Evolutionary conservation across 306 rosid species (phyloP), one percentile per base, ranked within the genome.

Genomic region (Vachellia collinsii): DNA sequence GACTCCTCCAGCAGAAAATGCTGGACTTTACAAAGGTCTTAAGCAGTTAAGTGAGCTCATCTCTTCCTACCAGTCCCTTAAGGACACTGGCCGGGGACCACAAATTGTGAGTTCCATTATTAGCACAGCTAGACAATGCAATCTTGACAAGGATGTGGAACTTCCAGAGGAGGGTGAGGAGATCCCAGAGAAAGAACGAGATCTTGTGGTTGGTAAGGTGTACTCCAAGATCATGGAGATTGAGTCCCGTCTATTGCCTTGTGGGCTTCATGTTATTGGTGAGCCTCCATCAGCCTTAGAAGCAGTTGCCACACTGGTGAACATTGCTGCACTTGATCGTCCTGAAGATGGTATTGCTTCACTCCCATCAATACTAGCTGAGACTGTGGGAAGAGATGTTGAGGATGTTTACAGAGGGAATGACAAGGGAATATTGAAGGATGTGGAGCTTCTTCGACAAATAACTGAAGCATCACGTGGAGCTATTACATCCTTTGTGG

Each of bases 1-100:
- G 84, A 96, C 99, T 53, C 99, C 98, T 75, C 99, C 99, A 3
- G 98, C 99, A 11, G 99, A 96, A 85, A 96, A 96, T 86, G 99
- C 99, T 9, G 99, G 99, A 79, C 97, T 96, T 6, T 93, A 93
- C 97, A 96, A 93, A 84, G 99, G 99, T 73, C 99, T 96, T 56
- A 96, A 93, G 90, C 99, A 96, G 88, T 70, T 96, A 61, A 88
- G 98, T 62, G 98, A 96, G 89, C 99, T 96, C 66, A 93, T 96
- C 63, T 82, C 99, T 41, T 96, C 99, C 3, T 96, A 96, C 67
- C 99, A 93, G 87, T 96, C 98, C 43, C 93, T 96, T 51, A 96
- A 90, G 85, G 99, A 96, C 89, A 90, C 97, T 0, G 98, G 99
- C 75, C 98, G 99, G 3, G 99, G 98, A 41, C 87, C 88, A 54